These are phyloP conservation scores for Sarcodon aspratus DNA, from an alignment of 768 basidiomycete species.

Conservation along the genomic window DNA sequence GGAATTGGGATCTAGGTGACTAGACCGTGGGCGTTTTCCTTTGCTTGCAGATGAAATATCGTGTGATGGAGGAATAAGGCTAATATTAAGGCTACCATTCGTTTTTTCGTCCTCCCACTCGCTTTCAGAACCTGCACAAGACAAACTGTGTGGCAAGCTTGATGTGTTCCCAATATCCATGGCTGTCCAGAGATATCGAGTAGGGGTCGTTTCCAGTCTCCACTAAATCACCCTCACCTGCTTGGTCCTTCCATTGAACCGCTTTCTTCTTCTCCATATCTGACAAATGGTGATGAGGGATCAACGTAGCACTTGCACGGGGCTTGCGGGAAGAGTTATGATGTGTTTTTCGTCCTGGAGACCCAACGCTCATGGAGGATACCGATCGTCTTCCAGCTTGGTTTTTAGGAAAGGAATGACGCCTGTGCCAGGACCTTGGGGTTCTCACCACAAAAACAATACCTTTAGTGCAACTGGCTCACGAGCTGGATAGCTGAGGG, in stretches of 20 bases:
- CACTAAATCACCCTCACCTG: constrained; percentile 67
- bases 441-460: too few relatives aligned
- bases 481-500: too few relatives aligned
- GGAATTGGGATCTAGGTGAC: constrained; percentile 63
- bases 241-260: constrained; percentile 84
- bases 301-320: constrained; percentile 39
- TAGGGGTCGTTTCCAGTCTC: constrained; percentile 26
- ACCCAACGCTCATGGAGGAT: constrained; percentile 22
- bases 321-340: constrained; percentile 56
- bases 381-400: constrained; percentile 22
- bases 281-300: constrained; percentile 52
- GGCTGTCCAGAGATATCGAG: constrained; percentile 19
- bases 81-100: constrained; percentile 60
- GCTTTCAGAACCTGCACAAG: constrained; percentile 54
- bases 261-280: constrained; percentile 58
- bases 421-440: background rate
- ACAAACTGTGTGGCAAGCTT: constrained; percentile 7
- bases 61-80: constrained; percentile 26
- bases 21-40: constrained; percentile 43
- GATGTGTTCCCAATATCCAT: constrained; percentile 15
- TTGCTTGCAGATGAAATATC: constrained; percentile 7
- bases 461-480: too few relatives aligned
- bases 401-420: background rate
- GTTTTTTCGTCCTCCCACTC: constrained; percentile 89
- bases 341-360: constrained; percentile 27